phyloP scores from a whole-genome alignment of 1,284 basidiomycete genomes.

The Mycena sp. region DNA sequence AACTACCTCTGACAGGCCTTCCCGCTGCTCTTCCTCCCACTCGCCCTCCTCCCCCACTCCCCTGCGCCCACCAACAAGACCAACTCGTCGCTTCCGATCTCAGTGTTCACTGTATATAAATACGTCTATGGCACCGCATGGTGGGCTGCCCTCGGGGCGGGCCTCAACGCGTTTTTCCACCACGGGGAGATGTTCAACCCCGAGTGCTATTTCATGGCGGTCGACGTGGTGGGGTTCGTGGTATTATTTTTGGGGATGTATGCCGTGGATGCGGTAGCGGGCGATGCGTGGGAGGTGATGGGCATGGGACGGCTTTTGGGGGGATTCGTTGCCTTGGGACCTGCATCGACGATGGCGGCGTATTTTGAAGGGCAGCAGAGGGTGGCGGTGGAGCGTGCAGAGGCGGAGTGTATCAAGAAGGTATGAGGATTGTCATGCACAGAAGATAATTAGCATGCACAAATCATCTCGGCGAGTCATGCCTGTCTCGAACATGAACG shows the following conservation, averaged over 20 bases:
- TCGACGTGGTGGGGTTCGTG: conserved; percentile 18
- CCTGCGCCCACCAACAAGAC: no score
- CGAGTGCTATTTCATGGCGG: conserved; percentile 11
- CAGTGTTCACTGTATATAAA: conserved; percentile 13
- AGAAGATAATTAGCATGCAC: no score
- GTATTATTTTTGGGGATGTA: conserved; percentile 9
- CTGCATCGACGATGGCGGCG: conserved; percentile 24
- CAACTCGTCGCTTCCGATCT: background rate
- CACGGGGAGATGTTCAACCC: background rate
- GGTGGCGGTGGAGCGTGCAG: background rate
- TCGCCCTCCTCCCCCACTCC: conserved; percentile 16
- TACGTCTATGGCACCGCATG: conserved; percentile 11
- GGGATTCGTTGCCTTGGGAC: background rate
- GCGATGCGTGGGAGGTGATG: background rate
- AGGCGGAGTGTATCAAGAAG: background rate
- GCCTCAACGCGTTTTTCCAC: background rate
- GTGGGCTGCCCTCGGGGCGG: conserved; percentile 12
- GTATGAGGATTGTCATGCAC: background rate
- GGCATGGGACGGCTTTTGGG: background rate
- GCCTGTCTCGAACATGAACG: no score
- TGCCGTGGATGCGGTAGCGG: conserved; percentile 12
- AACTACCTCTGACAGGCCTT: conserved; percentile 31
- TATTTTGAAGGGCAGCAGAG: conserved; percentile 19
- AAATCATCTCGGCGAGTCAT: no score
- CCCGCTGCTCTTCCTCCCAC: conserved; percentile 28